A percentile compares a stretch with the other conserved stretches of the same genome.
Evolutionary conservation across 495 filamentous ascomycete genomes (phyloP).

Genomic region (Coniosporium apollinis): DNA sequence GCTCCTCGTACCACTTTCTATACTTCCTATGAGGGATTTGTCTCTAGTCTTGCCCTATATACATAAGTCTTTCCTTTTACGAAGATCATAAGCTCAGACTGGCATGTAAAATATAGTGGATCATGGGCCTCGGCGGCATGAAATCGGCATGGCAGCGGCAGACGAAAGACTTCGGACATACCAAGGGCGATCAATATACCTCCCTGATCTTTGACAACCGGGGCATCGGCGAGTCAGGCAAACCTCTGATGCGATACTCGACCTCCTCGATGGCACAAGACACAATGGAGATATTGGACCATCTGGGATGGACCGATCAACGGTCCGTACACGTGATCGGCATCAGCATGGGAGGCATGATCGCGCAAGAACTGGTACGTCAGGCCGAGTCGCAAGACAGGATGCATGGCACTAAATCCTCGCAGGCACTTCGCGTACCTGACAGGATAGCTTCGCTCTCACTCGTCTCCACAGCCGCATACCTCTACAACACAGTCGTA

Average conservation of each 20-base stretch:
- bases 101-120: conserved; percentile 21
- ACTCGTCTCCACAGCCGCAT: conserved; percentile 56
- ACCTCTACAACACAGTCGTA: conserved; percentile 44
- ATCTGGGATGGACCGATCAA: conserved; percentile 46
- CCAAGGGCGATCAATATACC: conserved; percentile 46
- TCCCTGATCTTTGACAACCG: conserved; percentile 63
- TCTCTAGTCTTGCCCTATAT: too few species aligned
- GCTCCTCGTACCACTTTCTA: too few species aligned
- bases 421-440: conserved; percentile 42
- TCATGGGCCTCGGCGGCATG: conserved; percentile 26
- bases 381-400: background rate
- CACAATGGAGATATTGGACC: conserved; percentile 47
- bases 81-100: background rate
- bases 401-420: background rate
- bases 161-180: conserved; percentile 58
- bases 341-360: conserved; percentile 73
- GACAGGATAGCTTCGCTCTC: conserved; percentile 44
- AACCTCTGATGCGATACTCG: conserved; percentile 51
- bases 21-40: too few species aligned
- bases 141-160: conserved; percentile 54
- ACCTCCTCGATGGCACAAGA: conserved; percentile 65
- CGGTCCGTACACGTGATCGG: conserved; percentile 54
- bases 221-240: conserved; percentile 62
- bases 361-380: conserved; percentile 60
- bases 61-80: too few species aligned